A percentile compares a stretch with the other conserved stretches of the same genome.
These are phyloP conservation scores for Termitomyces sp. DNA, from an alignment of 768 basidiomycete genomes.

Conservation along the genomic window DNA sequence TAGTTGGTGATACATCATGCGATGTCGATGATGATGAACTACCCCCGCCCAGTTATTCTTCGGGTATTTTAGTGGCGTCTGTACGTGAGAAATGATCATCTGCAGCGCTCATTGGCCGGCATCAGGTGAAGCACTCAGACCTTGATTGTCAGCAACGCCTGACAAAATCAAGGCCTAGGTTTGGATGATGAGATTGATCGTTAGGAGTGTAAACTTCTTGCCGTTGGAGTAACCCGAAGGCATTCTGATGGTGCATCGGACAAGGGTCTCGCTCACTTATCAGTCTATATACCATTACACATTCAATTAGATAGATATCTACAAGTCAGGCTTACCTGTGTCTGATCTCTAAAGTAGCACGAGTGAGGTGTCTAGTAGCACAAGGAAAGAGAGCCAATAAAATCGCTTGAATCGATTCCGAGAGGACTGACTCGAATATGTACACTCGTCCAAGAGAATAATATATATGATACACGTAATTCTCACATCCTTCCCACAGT, in stretches of 20 bases:
- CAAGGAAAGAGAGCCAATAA: neutral
- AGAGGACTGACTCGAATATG: neutral
- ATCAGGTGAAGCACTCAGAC: neutral
- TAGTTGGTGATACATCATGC: neutral
- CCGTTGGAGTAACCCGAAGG: neutral
- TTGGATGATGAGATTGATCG: neutral
- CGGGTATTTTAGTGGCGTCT: neutral
- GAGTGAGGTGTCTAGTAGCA: neutral
- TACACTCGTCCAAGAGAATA: neutral
- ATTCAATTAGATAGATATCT: neutral
- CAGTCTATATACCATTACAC: neutral
- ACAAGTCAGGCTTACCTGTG: neutral
- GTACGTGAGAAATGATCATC: neutral
- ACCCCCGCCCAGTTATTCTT: neutral
- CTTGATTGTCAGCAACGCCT: neutral
- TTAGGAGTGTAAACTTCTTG: too few species aligned
- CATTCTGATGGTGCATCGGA: neutral
- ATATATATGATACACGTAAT: conserved; percentile 2
- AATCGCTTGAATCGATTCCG: neutral
- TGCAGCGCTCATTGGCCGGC: neutral
- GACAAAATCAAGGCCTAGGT: neutral
- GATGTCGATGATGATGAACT: neutral
- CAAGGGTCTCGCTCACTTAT: neutral
- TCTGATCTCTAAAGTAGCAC: neutral
- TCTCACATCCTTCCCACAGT: neutral